Conservation (phyloP, 345 rosid species). For the Camelina sativa region DNA sequence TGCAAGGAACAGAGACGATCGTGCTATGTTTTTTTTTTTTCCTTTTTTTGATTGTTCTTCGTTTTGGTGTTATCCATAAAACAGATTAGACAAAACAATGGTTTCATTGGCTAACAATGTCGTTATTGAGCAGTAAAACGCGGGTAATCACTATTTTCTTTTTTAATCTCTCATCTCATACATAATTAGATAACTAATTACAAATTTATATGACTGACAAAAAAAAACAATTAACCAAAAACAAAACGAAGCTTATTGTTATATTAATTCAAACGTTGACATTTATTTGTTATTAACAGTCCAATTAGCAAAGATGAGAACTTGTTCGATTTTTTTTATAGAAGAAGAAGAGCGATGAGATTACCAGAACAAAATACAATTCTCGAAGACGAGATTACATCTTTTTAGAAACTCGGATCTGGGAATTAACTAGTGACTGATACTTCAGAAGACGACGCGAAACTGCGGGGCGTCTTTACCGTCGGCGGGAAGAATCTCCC, state of each 20-base stretch:
- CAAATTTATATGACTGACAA: not conserved
- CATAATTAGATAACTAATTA: constrained; percentile 13
- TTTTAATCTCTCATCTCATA: not conserved
- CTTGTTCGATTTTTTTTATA: constrained; percentile 8
- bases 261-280: constrained; percentile 6
- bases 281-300: not conserved
- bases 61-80: not conserved
- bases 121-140: constrained; percentile 38
- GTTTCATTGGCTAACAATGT: constrained; percentile 27
- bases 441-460: constrained; percentile 77
- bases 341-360: constrained; percentile 21
- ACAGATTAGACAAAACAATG: not conserved
- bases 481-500: constrained; percentile 80
- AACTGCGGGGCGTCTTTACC: constrained; percentile 84
- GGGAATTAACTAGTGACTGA: not conserved
- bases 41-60: not conserved
- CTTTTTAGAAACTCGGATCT: not conserved
- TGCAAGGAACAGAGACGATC: constrained; percentile 14
- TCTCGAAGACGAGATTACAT: constrained; percentile 7
- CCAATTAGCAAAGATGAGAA: not conserved
- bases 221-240: not conserved
- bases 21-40: not conserved
- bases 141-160: constrained; percentile 33
- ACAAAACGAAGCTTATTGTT: not conserved
- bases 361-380: constrained; percentile 37